Conservation (phyloP, 1,139 yeast genomes). For the Taphrina betulina region DNA sequence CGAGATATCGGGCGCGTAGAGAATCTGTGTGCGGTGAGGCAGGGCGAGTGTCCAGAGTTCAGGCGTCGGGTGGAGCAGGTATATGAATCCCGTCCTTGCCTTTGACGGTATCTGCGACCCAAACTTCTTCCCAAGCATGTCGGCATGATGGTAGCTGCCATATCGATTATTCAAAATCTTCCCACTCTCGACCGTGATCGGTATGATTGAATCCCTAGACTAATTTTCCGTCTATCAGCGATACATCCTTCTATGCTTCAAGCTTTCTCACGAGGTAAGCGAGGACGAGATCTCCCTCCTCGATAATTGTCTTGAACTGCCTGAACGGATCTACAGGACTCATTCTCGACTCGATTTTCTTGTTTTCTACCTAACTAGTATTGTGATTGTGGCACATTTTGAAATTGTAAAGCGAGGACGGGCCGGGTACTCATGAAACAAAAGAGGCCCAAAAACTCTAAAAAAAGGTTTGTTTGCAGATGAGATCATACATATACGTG, state of each 20-base stretch:
- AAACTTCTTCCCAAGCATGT: slow-evolving; percentile 75
- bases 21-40: slow-evolving; percentile 97
- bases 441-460: too few relatives aligned
- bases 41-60: slow-evolving; percentile 93
- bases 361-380: too few relatives aligned
- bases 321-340: slow-evolving; percentile 9
- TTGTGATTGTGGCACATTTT: too few relatives aligned
- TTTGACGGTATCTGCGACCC: slow-evolving; percentile 85
- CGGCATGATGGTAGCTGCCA: slow-evolving; percentile 79
- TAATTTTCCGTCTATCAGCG: slow-evolving; percentile 8
- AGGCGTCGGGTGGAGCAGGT: slow-evolving; percentile 85
- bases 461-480: too few relatives aligned
- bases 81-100: slow-evolving; percentile 81
- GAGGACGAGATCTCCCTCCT: slow-evolving; percentile 27
- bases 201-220: slow-evolving; percentile 75
- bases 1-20: slow-evolving; percentile 91
- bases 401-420: too few relatives aligned
- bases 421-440: too few relatives aligned
- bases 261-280: slow-evolving; percentile 4
- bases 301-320: slow-evolving; percentile 14
- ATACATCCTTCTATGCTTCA: neutral
- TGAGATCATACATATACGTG: too few relatives aligned
- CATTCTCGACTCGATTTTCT: too few relatives aligned
- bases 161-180: slow-evolving; percentile 69
- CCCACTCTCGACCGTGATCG: slow-evolving; percentile 63